Evolutionary conservation across 2,329 filamentous ascomycete genomes (phyloP).

Genomic region (Neofusicoccum parvum): DNA sequence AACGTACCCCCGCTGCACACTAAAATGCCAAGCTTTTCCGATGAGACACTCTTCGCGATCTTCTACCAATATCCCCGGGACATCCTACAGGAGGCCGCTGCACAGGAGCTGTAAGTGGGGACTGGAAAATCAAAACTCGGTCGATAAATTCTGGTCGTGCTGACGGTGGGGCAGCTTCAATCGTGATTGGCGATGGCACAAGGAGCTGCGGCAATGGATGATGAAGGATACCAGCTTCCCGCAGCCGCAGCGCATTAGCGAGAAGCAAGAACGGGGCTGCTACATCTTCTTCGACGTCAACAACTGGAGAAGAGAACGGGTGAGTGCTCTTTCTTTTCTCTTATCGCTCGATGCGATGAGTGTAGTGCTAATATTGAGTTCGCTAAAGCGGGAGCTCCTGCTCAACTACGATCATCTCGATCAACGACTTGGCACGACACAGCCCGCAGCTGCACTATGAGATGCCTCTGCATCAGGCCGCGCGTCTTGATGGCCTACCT

Average conservation of each 20-base stretch:
- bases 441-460: constrained; percentile 16
- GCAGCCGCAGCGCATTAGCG: constrained; percentile 47
- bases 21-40: constrained; percentile 61
- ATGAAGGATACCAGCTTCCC: constrained; percentile 54
- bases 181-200: constrained; percentile 59
- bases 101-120: constrained; percentile 57
- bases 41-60: constrained; percentile 69
- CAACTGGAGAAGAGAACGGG: constrained; percentile 55
- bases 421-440: constrained; percentile 34
- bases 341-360: background rate
- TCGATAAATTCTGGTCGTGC: background rate
- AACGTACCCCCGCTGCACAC: constrained; percentile 65
- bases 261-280: constrained; percentile 53
- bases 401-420: constrained; percentile 56
- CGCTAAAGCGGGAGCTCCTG: constrained; percentile 50
- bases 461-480: background rate
- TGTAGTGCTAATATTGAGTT: constrained; percentile 25
- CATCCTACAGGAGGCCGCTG: constrained; percentile 66
- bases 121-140: background rate
- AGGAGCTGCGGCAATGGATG: constrained; percentile 56
- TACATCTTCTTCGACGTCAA: constrained; percentile 59
- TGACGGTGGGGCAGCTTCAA: constrained; percentile 33
- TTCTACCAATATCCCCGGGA: constrained; percentile 70
- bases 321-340: constrained; percentile 28
- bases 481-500: background rate